Base-by-base conservation (phyloP, 2,329 filamentous ascomycete genomes). In the Sordariomycetes sp. region DNA sequence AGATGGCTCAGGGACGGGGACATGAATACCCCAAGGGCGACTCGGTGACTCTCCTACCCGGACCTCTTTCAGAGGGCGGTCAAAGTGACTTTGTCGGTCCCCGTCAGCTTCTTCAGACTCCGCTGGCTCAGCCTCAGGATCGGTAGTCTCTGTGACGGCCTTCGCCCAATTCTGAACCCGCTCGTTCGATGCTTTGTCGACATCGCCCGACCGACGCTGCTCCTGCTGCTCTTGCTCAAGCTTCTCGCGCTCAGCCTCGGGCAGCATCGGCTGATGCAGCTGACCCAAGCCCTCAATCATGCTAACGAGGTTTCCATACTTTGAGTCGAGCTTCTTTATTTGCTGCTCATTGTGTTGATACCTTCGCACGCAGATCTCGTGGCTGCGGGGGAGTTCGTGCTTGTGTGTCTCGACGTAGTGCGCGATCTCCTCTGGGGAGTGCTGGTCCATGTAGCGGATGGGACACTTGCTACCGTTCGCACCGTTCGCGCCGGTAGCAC, bases 341-440 rank as follows among this genome's bases (percentile, higher is more conserved):
- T 88, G 84, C 42, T 83, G 75, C 46, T 90, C 82, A 49, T 88
- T 90, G 56, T 77, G 82, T 59, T 94, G 86, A 53, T 94, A 94
- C 37, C 88, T 76, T 50, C 84, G 80, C 40, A 96, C 79, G 56
- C 90, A 96, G 29, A 95, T 75, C 53, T 93, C 86, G 58, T 96
- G 90, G 54, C 87, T 95, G 47, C 90, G 77, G 8, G 90, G 90
- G 35, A 96, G 74, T 56, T 94, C 84, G 58, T 96, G 88, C 57
- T 95, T 95, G 63, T 95, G 88, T 34, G 80, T 87, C 55, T 95
- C 86, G 50, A 96, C 86, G 55, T 94, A 96, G 49, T 83, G 77
- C 11, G 90, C 90, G 41, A 96, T 81, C 53, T 95, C 88, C 61
- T 94, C 86, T 3, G 90, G 86, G 3, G 86, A 87, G 52, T 94